These are phyloP conservation scores for Chalciporus piperatus DNA, from an alignment of 768 basidiomycete species.

Conservation along the genomic window DNA sequence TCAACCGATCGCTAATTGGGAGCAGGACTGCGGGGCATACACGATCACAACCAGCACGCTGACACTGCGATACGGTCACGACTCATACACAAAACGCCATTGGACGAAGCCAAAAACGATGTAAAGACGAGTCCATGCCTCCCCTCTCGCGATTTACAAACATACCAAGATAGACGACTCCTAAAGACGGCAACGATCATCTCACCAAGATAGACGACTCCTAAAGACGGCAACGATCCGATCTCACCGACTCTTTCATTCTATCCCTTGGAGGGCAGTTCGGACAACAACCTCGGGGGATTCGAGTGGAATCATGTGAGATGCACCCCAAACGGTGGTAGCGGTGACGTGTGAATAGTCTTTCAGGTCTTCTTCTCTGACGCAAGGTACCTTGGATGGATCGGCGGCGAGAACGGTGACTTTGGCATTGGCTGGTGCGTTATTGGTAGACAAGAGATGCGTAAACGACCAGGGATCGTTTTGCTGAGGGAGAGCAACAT, in stretches of 20 bases:
- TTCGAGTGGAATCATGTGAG: conserved; percentile 16
- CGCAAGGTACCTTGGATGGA: background rate
- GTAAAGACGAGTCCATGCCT: background rate
- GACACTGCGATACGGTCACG: too few relatives aligned
- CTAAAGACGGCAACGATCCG: background rate
- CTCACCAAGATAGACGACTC: background rate
- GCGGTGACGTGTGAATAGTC: conserved; percentile 4
- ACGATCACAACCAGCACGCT: too few relatives aligned
- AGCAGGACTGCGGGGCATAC: too few relatives aligned
- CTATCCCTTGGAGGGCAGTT: conserved; percentile 4
- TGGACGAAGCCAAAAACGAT: background rate
- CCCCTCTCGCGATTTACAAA: background rate
- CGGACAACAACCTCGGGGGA: conserved; percentile 11
- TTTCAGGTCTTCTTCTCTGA: conserved; percentile 2
- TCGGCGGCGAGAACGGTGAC: conserved; percentile 15
- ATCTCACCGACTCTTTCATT: background rate
- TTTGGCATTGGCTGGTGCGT: conserved; percentile 7
- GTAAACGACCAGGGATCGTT: conserved; percentile 23
- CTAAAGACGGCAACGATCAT: background rate
- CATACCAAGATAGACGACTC: background rate
- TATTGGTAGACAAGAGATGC: conserved; percentile 1
- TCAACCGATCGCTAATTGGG: too few relatives aligned
- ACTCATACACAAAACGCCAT: background rate
- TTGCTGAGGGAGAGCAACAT: conserved; percentile 10
- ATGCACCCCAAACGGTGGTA: conserved; percentile 6